A percentile compares a stretch with the other conserved stretches of the same genome.
Evolutionary conservation across 441 rosid species (phyloP).

Genomic region (Francoa sonchifolia): DNA sequence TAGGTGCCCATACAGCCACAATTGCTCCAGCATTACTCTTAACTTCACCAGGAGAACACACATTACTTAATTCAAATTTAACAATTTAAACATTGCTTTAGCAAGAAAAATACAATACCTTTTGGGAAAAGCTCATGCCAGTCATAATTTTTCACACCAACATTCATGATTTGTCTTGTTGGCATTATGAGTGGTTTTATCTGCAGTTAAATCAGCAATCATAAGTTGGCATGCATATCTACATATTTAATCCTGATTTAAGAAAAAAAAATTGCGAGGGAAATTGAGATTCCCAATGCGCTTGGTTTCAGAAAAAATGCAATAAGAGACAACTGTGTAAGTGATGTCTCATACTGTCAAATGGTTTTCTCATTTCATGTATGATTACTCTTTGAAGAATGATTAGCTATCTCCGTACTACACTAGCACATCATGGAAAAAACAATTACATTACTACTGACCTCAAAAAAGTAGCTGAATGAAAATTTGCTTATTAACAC

Average conservation of each 20-base stretch:
- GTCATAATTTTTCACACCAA: slow-evolving; percentile 58
- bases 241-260: background rate
- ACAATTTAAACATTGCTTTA: slow-evolving; percentile 3
- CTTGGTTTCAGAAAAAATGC: too few species aligned
- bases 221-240: background rate
- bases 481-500: slow-evolving; percentile 61
- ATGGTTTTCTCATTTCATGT: too few species aligned
- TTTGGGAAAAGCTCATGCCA: slow-evolving; percentile 91
- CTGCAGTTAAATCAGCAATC: slow-evolving; percentile 32
- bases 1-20: slow-evolving; percentile 95
- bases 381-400: too few species aligned
- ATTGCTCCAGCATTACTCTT: slow-evolving; percentile 88
- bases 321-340: background rate
- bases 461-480: slow-evolving; percentile 94
- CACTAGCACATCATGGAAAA: background rate
- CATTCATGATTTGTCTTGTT: slow-evolving; percentile 64
- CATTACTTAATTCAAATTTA: slow-evolving; percentile 2
- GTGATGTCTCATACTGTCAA: too few species aligned
- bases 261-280: too few species aligned
- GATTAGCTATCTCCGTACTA: background rate
- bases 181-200: slow-evolving; percentile 85
- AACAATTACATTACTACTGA: slow-evolving; percentile 16
- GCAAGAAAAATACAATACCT: slow-evolving; percentile 29
- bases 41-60: slow-evolving; percentile 31
- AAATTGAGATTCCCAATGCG: too few species aligned